Conservation (phyloP, 1,284 basidiomycete genomes). For the Apiotrichum gamsii region DNA sequence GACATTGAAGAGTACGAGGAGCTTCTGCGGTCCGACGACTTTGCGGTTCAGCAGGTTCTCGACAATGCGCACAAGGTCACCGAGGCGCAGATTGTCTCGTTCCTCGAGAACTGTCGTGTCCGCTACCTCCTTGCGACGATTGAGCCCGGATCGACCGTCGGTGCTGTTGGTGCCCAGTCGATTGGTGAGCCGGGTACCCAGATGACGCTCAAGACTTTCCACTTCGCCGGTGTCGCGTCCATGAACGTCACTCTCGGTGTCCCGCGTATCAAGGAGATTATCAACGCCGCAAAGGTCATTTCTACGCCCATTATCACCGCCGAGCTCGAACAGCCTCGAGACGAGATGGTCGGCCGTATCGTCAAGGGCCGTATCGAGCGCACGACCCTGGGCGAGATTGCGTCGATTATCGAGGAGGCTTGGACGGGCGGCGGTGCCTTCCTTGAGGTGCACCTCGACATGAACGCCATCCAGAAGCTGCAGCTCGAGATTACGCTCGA, state of each 20-base stretch:
- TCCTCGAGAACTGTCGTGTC: slow-evolving; percentile 81
- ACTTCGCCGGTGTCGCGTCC: slow-evolving; percentile 98
- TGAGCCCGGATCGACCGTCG: slow-evolving; percentile 93
- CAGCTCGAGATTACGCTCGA: slow-evolving; percentile 92
- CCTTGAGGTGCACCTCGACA: slow-evolving; percentile 88
- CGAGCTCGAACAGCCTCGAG: slow-evolving; percentile 76
- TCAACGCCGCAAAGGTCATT: slow-evolving; percentile 95
- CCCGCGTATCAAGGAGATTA: slow-evolving; percentile 89
- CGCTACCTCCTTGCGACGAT: slow-evolving; percentile 92
- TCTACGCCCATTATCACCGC: slow-evolving; percentile 98
- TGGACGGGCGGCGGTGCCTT: slow-evolving; percentile 92
- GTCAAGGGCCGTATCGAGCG: slow-evolving; percentile 96
- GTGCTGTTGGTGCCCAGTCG: slow-evolving; percentile 96
- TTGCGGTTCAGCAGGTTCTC: slow-evolving; percentile 60
- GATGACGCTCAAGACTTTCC: slow-evolving; percentile 99
- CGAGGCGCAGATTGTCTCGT: slow-evolving; percentile 65
- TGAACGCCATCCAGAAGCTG: slow-evolving; percentile 79
- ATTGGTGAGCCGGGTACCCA: slow-evolving; percentile 99
- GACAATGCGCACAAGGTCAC: slow-evolving; percentile 91
- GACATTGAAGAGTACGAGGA: slow-evolving; percentile 56
- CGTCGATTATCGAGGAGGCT: slow-evolving; percentile 88
- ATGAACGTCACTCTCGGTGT: slow-evolving; percentile 99
- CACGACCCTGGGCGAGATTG: slow-evolving; percentile 90
- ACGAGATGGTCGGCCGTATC: slow-evolving; percentile 86
- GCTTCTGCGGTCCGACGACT: slow-evolving; percentile 32